A percentile compares a stretch with the other conserved stretches of the same genome.
Conservation (phyloP, 257 asterid species). For the Ajuga chamaepitys region DNA sequence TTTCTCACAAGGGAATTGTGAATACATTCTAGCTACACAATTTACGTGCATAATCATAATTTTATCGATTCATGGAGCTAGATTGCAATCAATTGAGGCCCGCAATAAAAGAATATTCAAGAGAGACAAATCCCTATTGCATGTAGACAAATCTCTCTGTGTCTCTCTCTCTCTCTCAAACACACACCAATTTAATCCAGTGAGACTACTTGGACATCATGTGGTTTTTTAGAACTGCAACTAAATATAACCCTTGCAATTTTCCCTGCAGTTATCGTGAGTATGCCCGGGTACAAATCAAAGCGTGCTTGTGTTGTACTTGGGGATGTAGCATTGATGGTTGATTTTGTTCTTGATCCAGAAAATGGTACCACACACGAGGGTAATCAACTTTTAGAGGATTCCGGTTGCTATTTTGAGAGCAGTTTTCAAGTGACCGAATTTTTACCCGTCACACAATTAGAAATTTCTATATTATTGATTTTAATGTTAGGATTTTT, state of each 20-base stretch:
- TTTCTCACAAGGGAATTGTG: neutral
- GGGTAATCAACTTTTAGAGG: constrained; percentile 20
- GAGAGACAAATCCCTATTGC: neutral
- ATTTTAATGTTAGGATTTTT: constrained; percentile 44
- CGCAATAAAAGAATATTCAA: too few species aligned
- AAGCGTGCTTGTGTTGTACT: constrained; percentile 44
- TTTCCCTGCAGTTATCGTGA: constrained; percentile 42
- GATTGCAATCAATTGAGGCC: neutral
- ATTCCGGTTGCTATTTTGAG: constrained; percentile 37
- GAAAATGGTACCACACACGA: constrained; percentile 10
- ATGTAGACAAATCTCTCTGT: too few species aligned
- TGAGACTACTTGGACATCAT: neutral
- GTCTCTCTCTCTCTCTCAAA: too few species aligned
- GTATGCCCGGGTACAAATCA: constrained; percentile 60
- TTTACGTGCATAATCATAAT: neutral
- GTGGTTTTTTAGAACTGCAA: neutral
- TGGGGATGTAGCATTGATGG: constrained; percentile 50
- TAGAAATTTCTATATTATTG: constrained; percentile 35
- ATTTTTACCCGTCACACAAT: constrained; percentile 32
- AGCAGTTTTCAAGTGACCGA: constrained; percentile 23
- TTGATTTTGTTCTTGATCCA: constrained; percentile 71
- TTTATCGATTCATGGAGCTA: neutral
- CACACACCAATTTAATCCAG: neutral
- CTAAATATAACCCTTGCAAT: constrained; percentile 1
- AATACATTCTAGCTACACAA: neutral